A percentile compares a stretch with the other conserved stretches of the same genome.
These are phyloP conservation scores for Anthracocystis panici-leucophaei DNA, from an alignment of 1,284 basidiomycete genomes.

Conservation along the genomic window DNA sequence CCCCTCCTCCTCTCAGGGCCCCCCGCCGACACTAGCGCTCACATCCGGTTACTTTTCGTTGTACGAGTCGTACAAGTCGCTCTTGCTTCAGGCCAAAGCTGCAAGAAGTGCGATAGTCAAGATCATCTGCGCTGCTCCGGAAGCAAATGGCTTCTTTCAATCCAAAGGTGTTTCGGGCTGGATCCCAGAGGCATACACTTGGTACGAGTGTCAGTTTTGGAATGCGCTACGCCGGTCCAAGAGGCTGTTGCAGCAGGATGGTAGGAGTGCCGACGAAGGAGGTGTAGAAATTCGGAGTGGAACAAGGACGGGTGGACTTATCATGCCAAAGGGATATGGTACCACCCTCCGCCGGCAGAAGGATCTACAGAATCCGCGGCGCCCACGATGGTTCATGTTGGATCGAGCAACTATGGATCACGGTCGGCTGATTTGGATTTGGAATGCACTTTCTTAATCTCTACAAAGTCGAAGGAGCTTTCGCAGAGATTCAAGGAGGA, in stretches of 20 bases:
- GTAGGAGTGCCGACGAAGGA: slow-evolving; percentile 30
- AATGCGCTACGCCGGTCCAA: slow-evolving; percentile 70
- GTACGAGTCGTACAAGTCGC: slow-evolving; percentile 77
- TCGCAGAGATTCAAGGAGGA: slow-evolving; percentile 71
- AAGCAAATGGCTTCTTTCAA: slow-evolving; percentile 89
- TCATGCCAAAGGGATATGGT: slow-evolving; percentile 84
- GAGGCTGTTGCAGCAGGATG: slow-evolving; percentile 70
- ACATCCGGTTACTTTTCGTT: slow-evolving; percentile 97
- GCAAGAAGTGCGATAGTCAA: slow-evolving; percentile 21
- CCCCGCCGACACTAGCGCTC: slow-evolving; percentile 48
- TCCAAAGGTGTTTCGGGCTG: slow-evolving; percentile 88
- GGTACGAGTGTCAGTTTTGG: slow-evolving; percentile 88
- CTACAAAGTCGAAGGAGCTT: slow-evolving; percentile 71
- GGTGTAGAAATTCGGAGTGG: slow-evolving; percentile 86
- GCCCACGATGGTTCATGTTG: slow-evolving; percentile 79
- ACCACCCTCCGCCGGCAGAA: slow-evolving; percentile 14
- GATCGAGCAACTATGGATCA: slow-evolving; percentile 94
- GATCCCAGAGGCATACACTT: slow-evolving; percentile 94
- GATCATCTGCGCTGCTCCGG: slow-evolving; percentile 87
- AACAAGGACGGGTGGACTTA: slow-evolving; percentile 93
- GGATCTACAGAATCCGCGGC: neutral
- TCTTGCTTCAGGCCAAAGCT: slow-evolving; percentile 55
- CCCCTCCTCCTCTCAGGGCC: neutral
- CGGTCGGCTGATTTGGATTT: slow-evolving; percentile 91
- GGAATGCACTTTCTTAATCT: slow-evolving; percentile 88